phyloP scores from a whole-genome alignment of 306 rosid species.

The Morella rubra region DNA sequence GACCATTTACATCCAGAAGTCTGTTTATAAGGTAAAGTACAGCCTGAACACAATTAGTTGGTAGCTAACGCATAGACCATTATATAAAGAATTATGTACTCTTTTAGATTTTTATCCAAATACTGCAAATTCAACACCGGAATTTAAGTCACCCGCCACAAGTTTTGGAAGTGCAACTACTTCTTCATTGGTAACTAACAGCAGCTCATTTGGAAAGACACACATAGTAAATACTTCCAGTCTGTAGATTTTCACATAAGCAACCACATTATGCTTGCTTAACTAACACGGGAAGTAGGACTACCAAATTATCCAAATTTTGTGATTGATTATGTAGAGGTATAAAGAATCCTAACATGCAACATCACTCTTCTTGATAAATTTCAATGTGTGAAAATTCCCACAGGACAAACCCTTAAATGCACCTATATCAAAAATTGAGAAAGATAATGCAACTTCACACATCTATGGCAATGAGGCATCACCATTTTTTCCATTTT shows the following conservation, averaged over 20 bases:
- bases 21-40: constrained; percentile 41
- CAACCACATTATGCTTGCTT: background rate
- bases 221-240: background rate
- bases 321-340: background rate
- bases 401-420: background rate
- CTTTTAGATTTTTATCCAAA: background rate
- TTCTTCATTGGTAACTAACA: background rate
- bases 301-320: background rate
- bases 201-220: background rate
- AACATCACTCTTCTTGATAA: background rate
- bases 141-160: background rate
- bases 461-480: background rate
- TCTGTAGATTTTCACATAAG: background rate
- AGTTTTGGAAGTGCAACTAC: constrained; percentile 9
- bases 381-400: background rate
- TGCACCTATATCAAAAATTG: background rate
- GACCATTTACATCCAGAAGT: constrained; percentile 42
- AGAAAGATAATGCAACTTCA: background rate
- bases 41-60: constrained; percentile 17
- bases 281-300: background rate
- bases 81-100: constrained; percentile 3
- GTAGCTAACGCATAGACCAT: background rate
- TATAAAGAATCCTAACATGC: background rate
- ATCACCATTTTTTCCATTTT: background rate
- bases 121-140: background rate